phyloP scores from a whole-genome alignment of 352 stramenopile genomes.

The Globisporangium rhizosaccharum region DNA sequence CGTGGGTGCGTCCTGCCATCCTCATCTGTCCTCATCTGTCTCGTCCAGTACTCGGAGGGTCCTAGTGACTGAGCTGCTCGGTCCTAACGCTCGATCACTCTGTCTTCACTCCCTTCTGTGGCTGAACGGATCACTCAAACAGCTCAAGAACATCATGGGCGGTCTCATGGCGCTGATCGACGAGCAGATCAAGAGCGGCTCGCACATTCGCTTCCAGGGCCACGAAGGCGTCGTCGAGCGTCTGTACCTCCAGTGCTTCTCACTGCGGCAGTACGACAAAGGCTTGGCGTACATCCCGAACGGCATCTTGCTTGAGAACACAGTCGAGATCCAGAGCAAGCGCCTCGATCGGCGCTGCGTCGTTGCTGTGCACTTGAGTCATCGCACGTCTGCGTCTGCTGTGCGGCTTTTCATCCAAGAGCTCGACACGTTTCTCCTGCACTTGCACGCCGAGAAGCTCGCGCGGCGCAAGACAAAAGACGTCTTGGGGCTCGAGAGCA shows the following conservation, averaged over 20 bases:
- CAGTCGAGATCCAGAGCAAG: slow-evolving; percentile 67
- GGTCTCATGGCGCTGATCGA: slow-evolving; percentile 76
- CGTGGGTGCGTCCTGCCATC: slow-evolving; percentile 44
- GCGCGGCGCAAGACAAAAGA: slow-evolving; percentile 22
- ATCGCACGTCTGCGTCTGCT: slow-evolving; percentile 34
- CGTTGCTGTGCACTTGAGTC: slow-evolving; percentile 53
- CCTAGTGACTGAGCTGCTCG: not conserved
- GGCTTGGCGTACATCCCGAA: slow-evolving; percentile 78
- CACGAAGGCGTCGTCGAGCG: slow-evolving; percentile 80
- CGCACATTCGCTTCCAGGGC: slow-evolving; percentile 64
- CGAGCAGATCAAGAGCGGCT: slow-evolving; percentile 77
- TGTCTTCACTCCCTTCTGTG: not conserved
- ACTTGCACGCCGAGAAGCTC: slow-evolving; percentile 26
- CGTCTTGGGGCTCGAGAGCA: slow-evolving; percentile 44
- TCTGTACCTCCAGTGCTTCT: slow-evolving; percentile 79
- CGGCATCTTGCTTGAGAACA: slow-evolving; percentile 68
- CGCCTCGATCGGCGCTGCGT: slow-evolving; percentile 46
- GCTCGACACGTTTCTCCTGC: slow-evolving; percentile 47
- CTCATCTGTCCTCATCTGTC: too few species aligned
- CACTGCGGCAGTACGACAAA: slow-evolving; percentile 78
- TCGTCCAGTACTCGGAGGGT: too few species aligned
- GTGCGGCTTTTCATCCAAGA: slow-evolving; percentile 75
- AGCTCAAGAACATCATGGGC: slow-evolving; percentile 85
- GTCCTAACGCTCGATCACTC: not conserved
- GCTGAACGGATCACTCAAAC: not conserved